phyloP scores from a whole-genome alignment of 148 eudicot species.

The Spergularia bocconei region DNA sequence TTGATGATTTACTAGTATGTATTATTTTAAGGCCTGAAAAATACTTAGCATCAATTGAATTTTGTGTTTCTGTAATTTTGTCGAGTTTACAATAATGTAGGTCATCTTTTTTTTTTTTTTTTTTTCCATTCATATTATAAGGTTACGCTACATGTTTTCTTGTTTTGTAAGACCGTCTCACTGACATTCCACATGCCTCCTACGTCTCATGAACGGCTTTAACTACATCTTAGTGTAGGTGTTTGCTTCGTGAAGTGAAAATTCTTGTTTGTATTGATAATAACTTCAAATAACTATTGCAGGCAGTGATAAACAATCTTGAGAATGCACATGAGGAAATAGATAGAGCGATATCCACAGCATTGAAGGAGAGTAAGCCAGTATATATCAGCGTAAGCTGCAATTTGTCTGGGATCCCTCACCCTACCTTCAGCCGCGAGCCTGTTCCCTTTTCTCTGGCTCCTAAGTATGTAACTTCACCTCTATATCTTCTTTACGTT shows the following conservation, averaged over 20 bases:
- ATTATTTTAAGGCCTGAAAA: no score
- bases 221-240: no score
- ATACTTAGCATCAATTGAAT: no score
- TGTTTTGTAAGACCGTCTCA: no score
- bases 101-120: no score
- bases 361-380: conserved; percentile 69
- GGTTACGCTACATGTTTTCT: no score
- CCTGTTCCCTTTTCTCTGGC: conserved; percentile 54
- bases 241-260: background rate
- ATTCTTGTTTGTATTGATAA: background rate
- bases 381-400: conserved; percentile 62
- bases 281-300: background rate
- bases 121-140: no score
- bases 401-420: conserved; percentile 54
- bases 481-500: background rate
- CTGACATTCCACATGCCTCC: background rate
- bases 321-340: conserved; percentile 63
- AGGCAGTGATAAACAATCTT: conserved; percentile 65
- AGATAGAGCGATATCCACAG: conserved; percentile 62
- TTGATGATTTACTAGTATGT: no score
- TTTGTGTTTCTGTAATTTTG: no score
- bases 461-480: conserved; percentile 34
- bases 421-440: conserved; percentile 57
- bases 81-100: no score
- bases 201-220: background rate